These are phyloP conservation scores for Borealophlyctis nickersoniae DNA, from an alignment of 192 early-diverging fungal genomes.

Conservation along the genomic window DNA sequence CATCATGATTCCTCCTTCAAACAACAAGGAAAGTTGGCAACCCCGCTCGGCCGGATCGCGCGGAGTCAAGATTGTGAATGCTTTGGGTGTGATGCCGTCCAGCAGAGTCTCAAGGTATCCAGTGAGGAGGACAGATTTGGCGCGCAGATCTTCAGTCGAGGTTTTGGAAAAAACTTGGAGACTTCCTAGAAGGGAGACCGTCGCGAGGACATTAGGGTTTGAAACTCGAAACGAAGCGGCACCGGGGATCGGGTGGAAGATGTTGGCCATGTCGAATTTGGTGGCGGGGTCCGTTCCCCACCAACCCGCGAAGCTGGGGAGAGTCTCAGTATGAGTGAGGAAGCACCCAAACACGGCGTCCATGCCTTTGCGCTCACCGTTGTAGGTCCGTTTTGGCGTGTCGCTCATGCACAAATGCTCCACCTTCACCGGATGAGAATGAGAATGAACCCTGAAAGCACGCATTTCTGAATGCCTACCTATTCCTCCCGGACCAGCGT, in stretches of 20 bases:
- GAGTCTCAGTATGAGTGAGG: not conserved
- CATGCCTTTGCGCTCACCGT: constrained; percentile 34
- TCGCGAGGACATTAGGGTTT: constrained; percentile 80
- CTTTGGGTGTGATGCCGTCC: constrained; percentile 23
- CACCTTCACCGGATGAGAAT: constrained; percentile 42
- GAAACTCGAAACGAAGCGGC: constrained; percentile 84
- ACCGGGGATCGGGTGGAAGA: constrained; percentile 74
- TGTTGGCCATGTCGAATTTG: constrained; percentile 86
- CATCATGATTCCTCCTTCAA: constrained; percentile 55
- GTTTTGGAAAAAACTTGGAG: constrained; percentile 78
- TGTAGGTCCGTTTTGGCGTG: constrained; percentile 59
- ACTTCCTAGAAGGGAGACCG: constrained; percentile 70
- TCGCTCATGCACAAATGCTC: constrained; percentile 86
- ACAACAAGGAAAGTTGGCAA: constrained; percentile 78
- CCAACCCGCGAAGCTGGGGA: constrained; percentile 79
- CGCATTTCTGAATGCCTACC: constrained; percentile 23
- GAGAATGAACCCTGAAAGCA: not conserved
- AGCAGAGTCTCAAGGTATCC: constrained; percentile 81
- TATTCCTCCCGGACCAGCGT: constrained; percentile 95
- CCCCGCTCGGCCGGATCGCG: constrained; percentile 71
- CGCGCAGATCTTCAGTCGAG: constrained; percentile 62
- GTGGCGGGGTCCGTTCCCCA: constrained; percentile 84
- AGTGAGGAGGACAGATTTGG: constrained; percentile 76
- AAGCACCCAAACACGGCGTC: not conserved
- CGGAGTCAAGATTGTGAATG: constrained; percentile 77